phyloP scores from a whole-genome alignment of 2,329 filamentous ascomycete genomes.

The Cercospora janseana region DNA sequence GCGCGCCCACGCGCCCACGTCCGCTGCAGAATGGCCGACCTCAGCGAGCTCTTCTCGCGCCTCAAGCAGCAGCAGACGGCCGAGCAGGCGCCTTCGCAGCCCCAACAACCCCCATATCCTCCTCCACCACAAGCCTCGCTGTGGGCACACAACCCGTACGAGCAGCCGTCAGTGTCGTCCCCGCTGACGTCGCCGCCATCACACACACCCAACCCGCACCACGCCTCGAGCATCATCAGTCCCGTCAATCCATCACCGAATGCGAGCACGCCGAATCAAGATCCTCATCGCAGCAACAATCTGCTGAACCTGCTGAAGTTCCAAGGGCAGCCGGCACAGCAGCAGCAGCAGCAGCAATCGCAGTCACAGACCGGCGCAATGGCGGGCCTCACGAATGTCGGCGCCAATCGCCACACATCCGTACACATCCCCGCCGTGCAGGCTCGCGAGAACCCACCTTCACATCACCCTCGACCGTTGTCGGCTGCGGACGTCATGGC shows the following conservation, averaged over 20 bases:
- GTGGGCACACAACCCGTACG: constrained; percentile 41
- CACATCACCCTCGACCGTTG: constrained; percentile 34
- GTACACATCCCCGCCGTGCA: constrained; percentile 22
- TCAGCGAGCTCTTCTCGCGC: constrained; percentile 46
- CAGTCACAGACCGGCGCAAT: constrained; percentile 36
- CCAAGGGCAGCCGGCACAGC: constrained; percentile 46
- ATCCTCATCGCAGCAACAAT: constrained; percentile 43
- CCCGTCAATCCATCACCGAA: constrained; percentile 50
- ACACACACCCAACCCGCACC: constrained; percentile 54
- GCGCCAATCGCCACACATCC: constrained; percentile 22
- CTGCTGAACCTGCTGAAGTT: constrained; percentile 66
- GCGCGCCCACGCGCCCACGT: constrained; percentile 19
- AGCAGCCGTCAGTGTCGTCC: constrained; percentile 58
- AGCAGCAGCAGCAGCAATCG: constrained; percentile 36
- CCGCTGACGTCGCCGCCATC: constrained; percentile 57
- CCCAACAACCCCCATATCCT: constrained; percentile 36
- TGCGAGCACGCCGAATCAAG: constrained; percentile 42
- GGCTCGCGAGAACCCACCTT: constrained; percentile 21
- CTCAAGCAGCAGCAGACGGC: constrained; percentile 37
- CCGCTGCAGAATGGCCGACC: constrained; percentile 40
- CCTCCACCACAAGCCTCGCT: constrained; percentile 5
- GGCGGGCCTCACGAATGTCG: constrained; percentile 40
- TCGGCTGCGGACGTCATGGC: constrained; percentile 60
- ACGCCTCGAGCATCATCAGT: constrained; percentile 59
- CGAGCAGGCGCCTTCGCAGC: constrained; percentile 40